A percentile compares a stretch with the other conserved stretches of the same genome.
Conservation (phyloP, 1,139 yeast genomes). For the Hyphopichia khmerensis region DNA sequence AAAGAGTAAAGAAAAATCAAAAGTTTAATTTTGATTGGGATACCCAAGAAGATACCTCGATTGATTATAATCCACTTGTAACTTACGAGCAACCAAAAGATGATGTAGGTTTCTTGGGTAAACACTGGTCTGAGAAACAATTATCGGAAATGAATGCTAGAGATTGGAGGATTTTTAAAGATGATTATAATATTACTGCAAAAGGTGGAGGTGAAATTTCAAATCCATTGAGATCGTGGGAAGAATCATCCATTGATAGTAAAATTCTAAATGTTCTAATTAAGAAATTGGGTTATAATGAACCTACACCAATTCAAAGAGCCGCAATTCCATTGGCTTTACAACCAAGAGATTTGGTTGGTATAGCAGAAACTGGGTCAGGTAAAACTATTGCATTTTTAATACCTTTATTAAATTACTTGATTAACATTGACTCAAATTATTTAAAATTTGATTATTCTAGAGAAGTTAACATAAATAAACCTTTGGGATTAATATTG, state of each 20-base stretch:
- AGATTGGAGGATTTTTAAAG: conserved; percentile 88
- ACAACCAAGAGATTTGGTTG: conserved; percentile 64
- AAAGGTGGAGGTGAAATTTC: conserved; percentile 56
- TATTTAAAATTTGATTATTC: conserved; percentile 34
- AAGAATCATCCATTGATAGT: conserved; percentile 53
- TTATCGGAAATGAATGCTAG: conserved; percentile 66
- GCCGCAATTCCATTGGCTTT: conserved; percentile 81
- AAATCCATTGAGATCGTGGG: conserved; percentile 75
- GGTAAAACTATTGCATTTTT: conserved; percentile 90
- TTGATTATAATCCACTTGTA: conserved; percentile 43
- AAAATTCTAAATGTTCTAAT: conserved; percentile 38
- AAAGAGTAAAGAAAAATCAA: conserved; percentile 6
- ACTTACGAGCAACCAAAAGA: conserved; percentile 9
- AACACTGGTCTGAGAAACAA: conserved; percentile 73
- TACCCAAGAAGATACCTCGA: conserved; percentile 61
- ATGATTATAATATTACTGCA: conserved; percentile 68
- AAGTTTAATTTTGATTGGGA: conserved; percentile 74
- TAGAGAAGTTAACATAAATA: conserved; percentile 29
- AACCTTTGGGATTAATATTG: conserved; percentile 60
- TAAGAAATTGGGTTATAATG: conserved; percentile 42
- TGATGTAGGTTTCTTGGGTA: conserved; percentile 19
- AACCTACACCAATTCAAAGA: conserved; percentile 88
- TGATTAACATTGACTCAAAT: conserved; percentile 40
- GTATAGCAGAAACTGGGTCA: conserved; percentile 95
- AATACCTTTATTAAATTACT: conserved; percentile 66